A percentile compares a stretch with the other conserved stretches of the same genome.
Evolutionary conservation across 306 rosid species (phyloP).

Genomic region (Macrotyloma uniflorum): DNA sequence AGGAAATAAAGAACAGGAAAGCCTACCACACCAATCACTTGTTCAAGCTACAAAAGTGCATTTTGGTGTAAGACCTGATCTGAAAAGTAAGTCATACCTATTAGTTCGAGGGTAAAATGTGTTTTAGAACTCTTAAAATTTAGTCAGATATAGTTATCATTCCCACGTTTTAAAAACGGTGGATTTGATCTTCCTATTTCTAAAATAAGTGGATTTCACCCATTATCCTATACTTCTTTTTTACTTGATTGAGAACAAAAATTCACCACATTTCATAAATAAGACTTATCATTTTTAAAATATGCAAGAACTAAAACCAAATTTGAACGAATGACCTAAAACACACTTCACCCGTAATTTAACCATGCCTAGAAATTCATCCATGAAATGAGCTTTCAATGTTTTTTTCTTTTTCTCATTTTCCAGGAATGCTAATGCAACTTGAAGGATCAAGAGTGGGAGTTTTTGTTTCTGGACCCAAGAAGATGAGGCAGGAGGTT

Average conservation of each 20-base stretch:
- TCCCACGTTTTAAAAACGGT: too few species aligned
- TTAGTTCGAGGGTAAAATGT: background rate
- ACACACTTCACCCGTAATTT: background rate
- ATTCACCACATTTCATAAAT: too few species aligned
- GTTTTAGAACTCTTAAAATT: background rate
- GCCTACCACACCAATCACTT: conserved; percentile 56
- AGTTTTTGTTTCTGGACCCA: conserved; percentile 69
- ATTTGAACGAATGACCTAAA: too few species aligned
- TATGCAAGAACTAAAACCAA: too few species aligned
- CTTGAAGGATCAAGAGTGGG: conserved; percentile 56
- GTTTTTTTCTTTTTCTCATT: background rate
- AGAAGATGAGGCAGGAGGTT: conserved; percentile 66
- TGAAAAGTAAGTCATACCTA: conserved; percentile 53
- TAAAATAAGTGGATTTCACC: too few species aligned
- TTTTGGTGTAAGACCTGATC: conserved; percentile 70
- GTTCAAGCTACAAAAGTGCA: conserved; percentile 55
- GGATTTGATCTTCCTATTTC: too few species aligned
- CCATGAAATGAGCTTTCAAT: background rate
- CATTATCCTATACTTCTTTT: too few species aligned
- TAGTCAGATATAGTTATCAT: too few species aligned
- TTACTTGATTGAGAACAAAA: too few species aligned
- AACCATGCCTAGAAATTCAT: background rate
- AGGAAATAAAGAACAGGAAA: conserved; percentile 60
- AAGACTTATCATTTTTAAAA: too few species aligned
- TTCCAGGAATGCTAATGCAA: conserved; percentile 51